Base-by-base conservation (phyloP, 129 eudicot genomes). In the Saposhnikovia divaricata region DNA sequence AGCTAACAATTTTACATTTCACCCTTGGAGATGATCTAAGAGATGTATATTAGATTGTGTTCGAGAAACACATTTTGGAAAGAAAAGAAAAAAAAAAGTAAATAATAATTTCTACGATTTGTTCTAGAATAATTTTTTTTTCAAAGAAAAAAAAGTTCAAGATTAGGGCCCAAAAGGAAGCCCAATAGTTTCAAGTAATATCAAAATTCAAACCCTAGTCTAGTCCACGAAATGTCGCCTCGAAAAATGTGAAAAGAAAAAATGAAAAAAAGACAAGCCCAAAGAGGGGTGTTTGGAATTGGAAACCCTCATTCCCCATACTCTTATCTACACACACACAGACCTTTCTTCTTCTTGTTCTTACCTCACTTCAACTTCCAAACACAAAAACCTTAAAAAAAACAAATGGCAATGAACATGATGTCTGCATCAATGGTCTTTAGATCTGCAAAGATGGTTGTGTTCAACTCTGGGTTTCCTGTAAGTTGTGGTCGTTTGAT, bases 361-460 rank as follows among this genome's bases (percentile, higher is more conserved):
- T 55, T 55, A 3, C 43, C 3, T 48, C 55, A 48, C 55, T 23
- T 23, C 65, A 23, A 57, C 66, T 57, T 57, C 12, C 12, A 19
- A 51, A 5, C 9, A 53, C 7, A 59, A 59, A 59, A 59, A 23
- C 15, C 16, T 44, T 44, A 44, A 5, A 57, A 21, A 55, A 46
- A 0, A 23, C 7, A 3, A 59, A 59, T 59, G 68, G 68, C 34
- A 5, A 40, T 40, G 43, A 40, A 40, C 43, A n/a, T 8, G 68
- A 59, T n/a, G 34, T 59, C 57, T 73, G 46, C 66, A 34, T 42
- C 68, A 47, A 70, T 65, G 21, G 51, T 83, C 37, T 1, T 57
- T 71, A 66, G 85, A 79, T 66, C 39, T 81, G 68, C 88, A 84
- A 37, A 55, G 69, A 19, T n/a, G 68, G 12, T 59, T 6, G 28